Evolutionary conservation across 352 stramenopile genomes (phyloP), one percentile per base, ranked within the genome.

Genomic region (Phytophthora syringae): DNA sequence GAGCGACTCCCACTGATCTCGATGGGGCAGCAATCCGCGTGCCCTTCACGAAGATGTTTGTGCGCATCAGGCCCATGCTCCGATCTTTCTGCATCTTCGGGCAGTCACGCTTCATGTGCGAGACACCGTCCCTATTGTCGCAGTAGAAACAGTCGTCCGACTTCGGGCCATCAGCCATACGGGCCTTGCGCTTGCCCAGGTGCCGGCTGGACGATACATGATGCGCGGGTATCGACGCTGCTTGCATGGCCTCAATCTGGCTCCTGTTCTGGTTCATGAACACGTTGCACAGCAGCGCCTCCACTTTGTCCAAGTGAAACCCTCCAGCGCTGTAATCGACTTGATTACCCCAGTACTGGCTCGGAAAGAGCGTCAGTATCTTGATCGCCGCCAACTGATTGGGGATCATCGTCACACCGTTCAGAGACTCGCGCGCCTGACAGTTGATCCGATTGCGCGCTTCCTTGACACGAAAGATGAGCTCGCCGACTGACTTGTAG

Each of bases 321-420:
- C 18, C 9, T 6, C 22, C 42, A 10, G 5, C 25, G 13, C 3
- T 43, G 18, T 54, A 40, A 18, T 37, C 48, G 27, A 37, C 30
- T 9, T 54, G 48, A 28, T 44, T 52, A 22, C 27, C 45, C 45
- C 45, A 52, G 27, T 52, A 52, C 18, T 52, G 45, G 16, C 45
- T 52, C 13, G 30, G 48, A 21, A 54, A 54, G 28, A 42, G 48
- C 4, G 30, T 30, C 30, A 54, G 48, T 12, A 54, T 18, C 48
- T 32, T 44, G 15, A 43, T 30, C 10, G 18, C 18, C 48, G 30
- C 48, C 4, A n/a, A 18, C 48, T 54, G 27, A 15, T 43, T 54
- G 1, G 48, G 30, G 2, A 54, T 43, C 48, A 43, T 27, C 7
- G n/a, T 43, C n/a, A 40, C 15, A 7, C 30, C 27, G 7, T 30